Conservation (phyloP, 2,329 filamentous ascomycete genomes). For the Phaeosphaeria sp. region DNA sequence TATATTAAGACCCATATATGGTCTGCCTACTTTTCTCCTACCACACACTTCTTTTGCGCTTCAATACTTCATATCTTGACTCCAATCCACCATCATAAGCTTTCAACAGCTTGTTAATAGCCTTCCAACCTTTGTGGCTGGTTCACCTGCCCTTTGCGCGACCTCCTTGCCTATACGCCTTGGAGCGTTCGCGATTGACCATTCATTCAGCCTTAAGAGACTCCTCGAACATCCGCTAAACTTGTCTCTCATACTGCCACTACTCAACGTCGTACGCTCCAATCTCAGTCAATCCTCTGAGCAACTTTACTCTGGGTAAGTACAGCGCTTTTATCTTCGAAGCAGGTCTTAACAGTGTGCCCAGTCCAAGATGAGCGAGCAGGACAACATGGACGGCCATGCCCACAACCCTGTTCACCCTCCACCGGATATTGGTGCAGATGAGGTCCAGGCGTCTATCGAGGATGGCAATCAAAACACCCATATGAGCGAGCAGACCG, state of each 20-base stretch:
- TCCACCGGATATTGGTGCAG: not conserved
- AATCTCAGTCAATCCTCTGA: not conserved
- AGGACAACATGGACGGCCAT: not conserved
- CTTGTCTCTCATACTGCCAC: not conserved
- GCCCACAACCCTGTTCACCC: not conserved
- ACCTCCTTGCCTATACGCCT: not conserved
- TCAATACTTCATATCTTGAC: not conserved
- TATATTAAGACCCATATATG: not conserved
- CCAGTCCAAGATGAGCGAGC: not conserved
- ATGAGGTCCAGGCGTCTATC: not conserved
- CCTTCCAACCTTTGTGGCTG: not conserved
- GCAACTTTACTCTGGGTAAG: not conserved
- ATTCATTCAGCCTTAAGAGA: not conserved
- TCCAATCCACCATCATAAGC: not conserved
- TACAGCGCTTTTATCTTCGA: not conserved
- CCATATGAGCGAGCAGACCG: not conserved
- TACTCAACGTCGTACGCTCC: not conserved
- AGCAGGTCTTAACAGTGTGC: not conserved
- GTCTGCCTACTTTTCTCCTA: not conserved
- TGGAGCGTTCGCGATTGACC: not conserved
- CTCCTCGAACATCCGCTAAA: not conserved
- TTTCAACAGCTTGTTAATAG: not conserved
- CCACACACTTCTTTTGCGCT: no score
- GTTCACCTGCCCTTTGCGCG: not conserved
- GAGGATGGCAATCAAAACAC: not conserved